Base-by-base conservation (phyloP, 768 basidiomycete genomes). In the Russula emetica region DNA sequence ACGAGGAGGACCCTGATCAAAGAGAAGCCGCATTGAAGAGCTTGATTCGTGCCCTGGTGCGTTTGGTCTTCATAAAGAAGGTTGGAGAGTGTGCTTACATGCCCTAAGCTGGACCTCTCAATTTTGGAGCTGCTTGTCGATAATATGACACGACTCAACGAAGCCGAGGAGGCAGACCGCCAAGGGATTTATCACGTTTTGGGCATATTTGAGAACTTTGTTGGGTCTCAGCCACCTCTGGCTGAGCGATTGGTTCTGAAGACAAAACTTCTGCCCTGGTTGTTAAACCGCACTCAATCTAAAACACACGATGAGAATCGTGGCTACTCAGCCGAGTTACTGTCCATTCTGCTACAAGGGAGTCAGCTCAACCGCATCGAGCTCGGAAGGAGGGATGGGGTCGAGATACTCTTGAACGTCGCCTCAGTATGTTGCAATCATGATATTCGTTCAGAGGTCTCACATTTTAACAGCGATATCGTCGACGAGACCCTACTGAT, bases 161-260 rank as follows among this genome's bases (percentile, higher is more conserved):
- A 98, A 74, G 74, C 75, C 22, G 95, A 98, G 73, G 95, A 98
- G 71, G 83, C 90, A 0, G 97, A 98, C 72, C 79, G 85, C 54
- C 90, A 92, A 72, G 97, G 97, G 8, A 83, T 97, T 50, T 98
- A 93, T 77, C 93, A 97, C 71, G 85, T 96, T 36, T 76, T 98
- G n/a, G 90, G 92, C 36, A 87, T 95, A 55, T 94, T 98, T 71
- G 97, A 99, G 74, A 98, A 98, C 73, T 76, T 94, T 22, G 75
- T 98, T 22, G 90, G 90, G 13, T 90, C 97, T 73, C 86, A 90
- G 67, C 92, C 95, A 1, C 78, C 83, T 22, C 71, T 97, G 34
- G 85, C 93, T 4, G 76, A 81, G 8, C 78, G 81, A 38, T 80
- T 98, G 52, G 85, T 91, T 1, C 76, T 82, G 0, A 86, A 88